Evolutionary conservation across 106 monocot genomes (phyloP).

Genomic region (Alisma plantagoaquatica): DNA sequence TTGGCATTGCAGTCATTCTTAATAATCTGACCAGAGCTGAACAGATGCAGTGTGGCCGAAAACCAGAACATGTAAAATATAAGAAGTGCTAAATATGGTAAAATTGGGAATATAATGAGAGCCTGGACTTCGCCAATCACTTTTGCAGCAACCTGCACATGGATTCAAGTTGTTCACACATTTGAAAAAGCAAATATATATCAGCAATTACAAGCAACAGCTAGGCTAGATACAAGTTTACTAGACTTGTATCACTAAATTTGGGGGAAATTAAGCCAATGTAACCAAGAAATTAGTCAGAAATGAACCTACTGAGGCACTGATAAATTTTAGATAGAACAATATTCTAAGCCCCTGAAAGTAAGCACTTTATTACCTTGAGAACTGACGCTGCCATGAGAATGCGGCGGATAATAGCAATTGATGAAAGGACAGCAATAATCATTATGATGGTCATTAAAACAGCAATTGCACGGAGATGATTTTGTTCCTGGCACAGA

Average conservation of each 20-base stretch:
- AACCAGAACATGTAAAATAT: conserved; percentile 98
- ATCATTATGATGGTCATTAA: conserved; percentile 96
- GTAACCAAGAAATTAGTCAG: too few species aligned
- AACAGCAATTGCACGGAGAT: conserved; percentile 71
- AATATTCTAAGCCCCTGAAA: too few species aligned
- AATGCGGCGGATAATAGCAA: conserved; percentile 88
- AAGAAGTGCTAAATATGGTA: conserved; percentile 75
- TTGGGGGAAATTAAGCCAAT: too few species aligned
- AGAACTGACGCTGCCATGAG: conserved; percentile 95
- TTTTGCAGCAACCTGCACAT: conserved; percentile 90
- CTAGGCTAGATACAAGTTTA: too few species aligned
- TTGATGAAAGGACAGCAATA: conserved; percentile 69
- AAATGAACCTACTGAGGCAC: too few species aligned
- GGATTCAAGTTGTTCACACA: too few species aligned
- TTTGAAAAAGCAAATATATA: too few species aligned
- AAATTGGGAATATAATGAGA: conserved; percentile 82
- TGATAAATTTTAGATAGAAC: too few species aligned
- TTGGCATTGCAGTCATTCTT: conserved; percentile 78
- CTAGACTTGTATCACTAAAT: too few species aligned
- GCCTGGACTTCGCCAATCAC: conserved; percentile 98
- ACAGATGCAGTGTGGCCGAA: conserved; percentile 85
- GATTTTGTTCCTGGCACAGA: conserved; percentile 69
- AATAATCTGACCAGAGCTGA: conserved; percentile 84
- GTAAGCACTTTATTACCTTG: conserved; percentile 55
- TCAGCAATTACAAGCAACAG: neutral